Evolutionary conservation across 78 protist species (phyloP).

Genomic region (Guillardia theta): DNA sequence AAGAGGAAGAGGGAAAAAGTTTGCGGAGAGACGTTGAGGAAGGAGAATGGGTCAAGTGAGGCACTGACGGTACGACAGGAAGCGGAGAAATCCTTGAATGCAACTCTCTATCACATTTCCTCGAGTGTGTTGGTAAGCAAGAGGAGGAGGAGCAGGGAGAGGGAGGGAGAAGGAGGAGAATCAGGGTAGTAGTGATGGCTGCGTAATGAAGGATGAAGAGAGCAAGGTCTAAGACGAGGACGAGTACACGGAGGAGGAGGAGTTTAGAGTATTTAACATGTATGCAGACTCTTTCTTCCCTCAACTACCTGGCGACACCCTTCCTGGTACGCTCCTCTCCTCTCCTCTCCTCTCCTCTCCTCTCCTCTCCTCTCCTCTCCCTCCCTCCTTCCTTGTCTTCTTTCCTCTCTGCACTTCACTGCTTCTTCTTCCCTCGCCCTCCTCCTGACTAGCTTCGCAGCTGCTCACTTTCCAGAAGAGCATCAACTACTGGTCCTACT

Average conservation of each 20-base stretch:
- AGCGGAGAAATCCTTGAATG: no score
- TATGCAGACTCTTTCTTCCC: neutral
- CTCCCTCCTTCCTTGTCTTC: neutral
- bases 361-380: neutral
- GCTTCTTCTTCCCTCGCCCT: no score
- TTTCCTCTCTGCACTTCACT: neutral
- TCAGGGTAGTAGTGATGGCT: neutral
- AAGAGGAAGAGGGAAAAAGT: neutral
- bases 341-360: neutral
- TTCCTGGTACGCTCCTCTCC: neutral
- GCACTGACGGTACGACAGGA: no score
- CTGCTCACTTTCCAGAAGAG: no score
- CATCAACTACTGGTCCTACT: neutral
- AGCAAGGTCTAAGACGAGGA: neutral
- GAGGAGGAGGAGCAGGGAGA: neutral
- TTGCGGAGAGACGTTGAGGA: neutral
- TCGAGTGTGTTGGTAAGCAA: no score
- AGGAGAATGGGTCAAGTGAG: no score
- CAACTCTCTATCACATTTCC: no score
- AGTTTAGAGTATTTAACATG: neutral
- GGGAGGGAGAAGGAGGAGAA: neutral
- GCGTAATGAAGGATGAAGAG: neutral
- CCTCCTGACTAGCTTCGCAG: no score
- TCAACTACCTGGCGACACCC: constrained; percentile 18
- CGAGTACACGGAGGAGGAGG: neutral